A percentile compares a stretch with the other conserved stretches of the same genome.
Evolutionary conservation across 441 rosid species (phyloP).

Genomic region (Euphorbia schlechtendalii): DNA sequence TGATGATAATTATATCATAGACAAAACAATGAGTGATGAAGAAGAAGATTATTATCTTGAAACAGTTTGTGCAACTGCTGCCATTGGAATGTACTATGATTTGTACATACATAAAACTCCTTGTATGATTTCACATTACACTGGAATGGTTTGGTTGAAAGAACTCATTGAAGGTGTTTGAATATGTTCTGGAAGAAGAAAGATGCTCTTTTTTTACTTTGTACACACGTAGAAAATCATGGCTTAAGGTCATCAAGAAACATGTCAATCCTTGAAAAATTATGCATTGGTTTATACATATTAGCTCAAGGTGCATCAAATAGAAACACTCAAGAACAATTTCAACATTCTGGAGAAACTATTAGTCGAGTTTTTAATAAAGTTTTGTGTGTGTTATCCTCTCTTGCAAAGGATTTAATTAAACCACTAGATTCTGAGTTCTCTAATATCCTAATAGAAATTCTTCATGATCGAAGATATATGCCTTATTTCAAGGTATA

Average conservation of each 20-base stretch:
- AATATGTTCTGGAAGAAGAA: neutral
- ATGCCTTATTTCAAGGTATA: slow-evolving; percentile 1
- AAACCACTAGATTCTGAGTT: neutral
- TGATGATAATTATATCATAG: neutral
- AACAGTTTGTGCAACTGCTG: neutral
- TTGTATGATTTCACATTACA: too few species aligned
- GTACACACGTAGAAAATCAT: neutral
- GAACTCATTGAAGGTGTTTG: too few species aligned
- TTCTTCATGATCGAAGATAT: neutral
- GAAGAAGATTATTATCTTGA: too few species aligned
- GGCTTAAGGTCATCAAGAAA: neutral
- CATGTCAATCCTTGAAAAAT: neutral
- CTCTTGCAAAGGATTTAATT: neutral
- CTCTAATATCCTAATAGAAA: neutral
- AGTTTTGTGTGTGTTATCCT: neutral
- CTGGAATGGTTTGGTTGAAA: too few species aligned
- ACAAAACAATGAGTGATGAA: neutral
- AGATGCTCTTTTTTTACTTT: neutral
- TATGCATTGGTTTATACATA: slow-evolving; percentile 1
- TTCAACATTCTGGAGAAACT: slow-evolving; percentile 5
- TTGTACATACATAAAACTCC: neutral
- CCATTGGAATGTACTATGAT: neutral
- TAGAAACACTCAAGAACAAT: neutral
- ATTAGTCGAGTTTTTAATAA: neutral
- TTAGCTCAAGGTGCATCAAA: slow-evolving; percentile 2